These are phyloP conservation scores for Rhodotorula graminis DNA, from an alignment of 768 basidiomycete genomes.

Conservation along the genomic window DNA sequence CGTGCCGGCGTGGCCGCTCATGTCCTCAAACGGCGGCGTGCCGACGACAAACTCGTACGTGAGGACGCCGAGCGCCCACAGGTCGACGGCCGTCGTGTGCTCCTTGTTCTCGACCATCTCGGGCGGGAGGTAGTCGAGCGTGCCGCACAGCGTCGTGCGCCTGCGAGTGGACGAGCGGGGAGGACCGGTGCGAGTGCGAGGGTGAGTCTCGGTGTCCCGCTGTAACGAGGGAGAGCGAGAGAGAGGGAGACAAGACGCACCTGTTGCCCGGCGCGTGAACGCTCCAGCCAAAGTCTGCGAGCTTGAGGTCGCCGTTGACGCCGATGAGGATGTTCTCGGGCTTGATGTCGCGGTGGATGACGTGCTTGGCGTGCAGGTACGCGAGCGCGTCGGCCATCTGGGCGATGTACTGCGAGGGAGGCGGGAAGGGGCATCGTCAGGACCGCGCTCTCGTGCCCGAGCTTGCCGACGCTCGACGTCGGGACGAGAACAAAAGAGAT, in stretches of 20 bases:
- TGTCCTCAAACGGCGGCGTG: slow-evolving; percentile 78
- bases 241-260: slow-evolving; percentile 12
- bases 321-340: slow-evolving; percentile 90
- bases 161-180: background rate
- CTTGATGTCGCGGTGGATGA: slow-evolving; percentile 98
- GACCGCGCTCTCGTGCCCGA: too few species aligned
- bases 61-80: slow-evolving; percentile 96
- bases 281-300: slow-evolving; percentile 98
- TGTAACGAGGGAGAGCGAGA: background rate
- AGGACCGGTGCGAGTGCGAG: slow-evolving; percentile 31
- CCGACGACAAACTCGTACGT: slow-evolving; percentile 92
- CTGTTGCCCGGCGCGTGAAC: slow-evolving; percentile 91
- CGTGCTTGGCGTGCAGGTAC: slow-evolving; percentile 91
- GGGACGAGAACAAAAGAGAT: too few species aligned
- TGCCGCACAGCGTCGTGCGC: slow-evolving; percentile 86
- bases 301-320: slow-evolving; percentile 93
- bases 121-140: slow-evolving; percentile 91
- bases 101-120: slow-evolving; percentile 95
- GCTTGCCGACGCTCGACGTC: too few species aligned
- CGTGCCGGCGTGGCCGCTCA: slow-evolving; percentile 71
- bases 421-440: background rate
- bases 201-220: too few species aligned
- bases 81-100: slow-evolving; percentile 84
- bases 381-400: slow-evolving; percentile 95
- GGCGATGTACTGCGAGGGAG: slow-evolving; percentile 68